Evolutionary conservation across 202 grass and related monocot species (phyloP), one percentile per base, ranked within the genome.

Genomic region (Elaeis oleifera): DNA sequence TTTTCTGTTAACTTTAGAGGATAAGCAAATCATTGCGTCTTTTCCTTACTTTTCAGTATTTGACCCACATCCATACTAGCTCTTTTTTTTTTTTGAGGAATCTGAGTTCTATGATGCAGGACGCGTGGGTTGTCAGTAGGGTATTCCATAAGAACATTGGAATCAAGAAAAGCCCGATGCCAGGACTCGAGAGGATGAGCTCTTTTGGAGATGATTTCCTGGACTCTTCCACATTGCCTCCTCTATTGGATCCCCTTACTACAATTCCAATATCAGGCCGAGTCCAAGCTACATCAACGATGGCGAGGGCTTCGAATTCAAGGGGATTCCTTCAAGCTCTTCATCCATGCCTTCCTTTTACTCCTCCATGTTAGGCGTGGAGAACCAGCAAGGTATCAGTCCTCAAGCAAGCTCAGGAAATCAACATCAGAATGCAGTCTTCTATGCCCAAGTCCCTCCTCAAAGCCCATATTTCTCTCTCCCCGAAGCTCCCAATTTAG

Each of bases 101-200:
- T 50, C 29, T 70, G 6, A 50, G 4, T 16, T 50, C 15, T 70
- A 36, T 29, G 7, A 32, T 39, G 58, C 49, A 72, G 69, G 69
- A 72, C n/a, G 69, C 61, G 13, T 61, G 69, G 69, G 69, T 61
- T 9, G 69, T 72, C 16, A 53, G 25, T 28, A 61, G 69, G 69
- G 18, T 72, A 2, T 61, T 72, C 4, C 56, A 61, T 25, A 72
- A 72, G 49, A 51, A 20, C 20, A 52, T 16, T 1, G 69, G 48
- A 13, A 19, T 52, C n/a, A 53, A 52, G 55, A 61, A 50, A 32
- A 18, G 27, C 28, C 54, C 53, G 2, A 14, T 44, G 29, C 2
- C 31, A 3, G 52, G 52, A 55, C 29, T 14, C 1, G 53, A 69
- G 39, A 69, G 63, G 49, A 70, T 14, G 3, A 26, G 49, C 50